A percentile compares a stretch with the other conserved stretches of the same genome.
phyloP scores from a whole-genome alignment of 1,284 basidiomycete species.

The Fistulina hepatica region DNA sequence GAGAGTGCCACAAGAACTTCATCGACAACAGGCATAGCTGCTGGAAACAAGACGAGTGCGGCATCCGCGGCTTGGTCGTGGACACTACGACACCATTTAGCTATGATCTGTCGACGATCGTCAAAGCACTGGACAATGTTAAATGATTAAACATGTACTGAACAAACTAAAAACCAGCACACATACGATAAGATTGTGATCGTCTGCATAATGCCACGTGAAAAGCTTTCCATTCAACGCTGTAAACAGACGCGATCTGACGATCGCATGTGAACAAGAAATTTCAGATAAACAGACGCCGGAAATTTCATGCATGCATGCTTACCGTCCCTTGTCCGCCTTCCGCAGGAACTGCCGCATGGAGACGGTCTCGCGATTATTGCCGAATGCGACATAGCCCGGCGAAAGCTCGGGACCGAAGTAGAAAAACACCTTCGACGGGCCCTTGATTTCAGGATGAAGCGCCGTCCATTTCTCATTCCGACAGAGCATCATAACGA shows the following conservation, averaged over 20 bases:
- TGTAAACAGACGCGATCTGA: constrained; percentile 60
- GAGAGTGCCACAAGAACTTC: constrained; percentile 61
- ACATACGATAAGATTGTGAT: constrained; percentile 24
- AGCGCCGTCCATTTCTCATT: constrained; percentile 54
- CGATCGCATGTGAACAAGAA: no score
- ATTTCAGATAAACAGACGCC: background rate
- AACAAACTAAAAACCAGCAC: background rate
- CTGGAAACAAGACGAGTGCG: constrained; percentile 42
- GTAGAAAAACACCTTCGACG: constrained; percentile 58
- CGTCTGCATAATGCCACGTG: constrained; percentile 73
- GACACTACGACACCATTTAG: constrained; percentile 31
- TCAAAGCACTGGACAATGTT: constrained; percentile 1
- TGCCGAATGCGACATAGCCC: constrained; percentile 60
- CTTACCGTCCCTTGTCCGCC: constrained; percentile 52
- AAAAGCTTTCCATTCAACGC: constrained; percentile 53
- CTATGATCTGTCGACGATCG: constrained; percentile 2
- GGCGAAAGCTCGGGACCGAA: constrained; percentile 41
- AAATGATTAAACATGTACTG: constrained; percentile 4
- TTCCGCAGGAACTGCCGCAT: constrained; percentile 46
- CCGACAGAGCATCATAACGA: constrained; percentile 49
- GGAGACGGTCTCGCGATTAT: constrained; percentile 37
- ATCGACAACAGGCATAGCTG: constrained; percentile 50
- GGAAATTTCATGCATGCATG: constrained; percentile 19
- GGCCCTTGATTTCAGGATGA: constrained; percentile 58
- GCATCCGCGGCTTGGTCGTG: constrained; percentile 47